Base-by-base conservation (phyloP, 2,329 filamentous ascomycete species). In the Lasiodiplodia theobromae region DNA sequence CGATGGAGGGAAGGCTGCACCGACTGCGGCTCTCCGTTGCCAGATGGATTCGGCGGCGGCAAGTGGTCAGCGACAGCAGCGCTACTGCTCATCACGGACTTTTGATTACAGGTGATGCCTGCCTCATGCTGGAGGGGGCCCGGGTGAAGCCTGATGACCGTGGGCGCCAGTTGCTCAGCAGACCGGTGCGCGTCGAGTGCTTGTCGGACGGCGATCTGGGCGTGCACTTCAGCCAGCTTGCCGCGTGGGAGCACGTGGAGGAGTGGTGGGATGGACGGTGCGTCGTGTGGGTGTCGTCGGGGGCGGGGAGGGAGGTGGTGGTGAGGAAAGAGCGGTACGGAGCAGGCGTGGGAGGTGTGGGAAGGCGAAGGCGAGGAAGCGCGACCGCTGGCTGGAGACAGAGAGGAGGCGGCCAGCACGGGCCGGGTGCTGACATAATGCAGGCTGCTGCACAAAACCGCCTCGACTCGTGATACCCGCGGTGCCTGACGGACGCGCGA, bases 21-120 rank as follows among this genome's bases (percentile, higher is more conserved):
- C 52, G 51, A 54, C 67, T 68, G 58, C 67, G 58, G 67, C 58
- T 68, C 67, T 68, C 58, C 58, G 58, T 64, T 64, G 67, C 67
- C 67, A 68, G 67, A 64, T 28, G 67, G 60, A 64, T 68, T 57
- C 44, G 66, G 66, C 58, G 67, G 67, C 67, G 67, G 67, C 67
- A 68, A 65, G 60, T 64, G 58, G 58, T 68, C 68, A 67, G 68
- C 68, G 57, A 66, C 68, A 69, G 63, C 64, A 69, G 68, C 68
- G 64, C 63, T 69, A 69, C 68, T 69, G 68, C 64, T 69, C 68
- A 69, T 69, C 53, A 69, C 68, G 68, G 68, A 67, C 67, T 68
- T 68, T 63, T 37, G 64, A 57, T 68, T 37, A 44, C 52, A 38
- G 58, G 40, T 54, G 58, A 44, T 58, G 60, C 60, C 67, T 68